A percentile compares a stretch with the other conserved stretches of the same genome.
Evolutionary conservation across 129 eudicot species (phyloP).

Genomic region (Calendula officinalis): DNA sequence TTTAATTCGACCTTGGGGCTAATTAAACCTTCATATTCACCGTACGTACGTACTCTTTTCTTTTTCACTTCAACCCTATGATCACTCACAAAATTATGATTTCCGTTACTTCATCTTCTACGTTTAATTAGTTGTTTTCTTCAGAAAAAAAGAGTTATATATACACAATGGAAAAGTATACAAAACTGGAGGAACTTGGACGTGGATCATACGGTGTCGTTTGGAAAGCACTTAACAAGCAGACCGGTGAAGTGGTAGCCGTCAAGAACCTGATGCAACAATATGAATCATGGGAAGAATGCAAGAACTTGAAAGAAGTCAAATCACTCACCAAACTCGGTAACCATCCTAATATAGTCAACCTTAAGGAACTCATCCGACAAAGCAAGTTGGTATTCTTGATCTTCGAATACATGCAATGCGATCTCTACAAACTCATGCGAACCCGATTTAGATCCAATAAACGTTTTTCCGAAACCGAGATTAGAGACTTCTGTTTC

Average conservation of each 20-base stretch:
- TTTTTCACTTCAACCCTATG: too few relatives aligned
- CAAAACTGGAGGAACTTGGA: background rate
- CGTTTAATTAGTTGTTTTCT: too few relatives aligned
- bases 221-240: background rate
- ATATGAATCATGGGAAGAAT: background rate
- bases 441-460: background rate
- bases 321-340: background rate
- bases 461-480: background rate
- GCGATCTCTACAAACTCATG: background rate
- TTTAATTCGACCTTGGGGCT: too few relatives aligned
- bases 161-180: slow-evolving; percentile 1
- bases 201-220: slow-evolving; percentile 14
- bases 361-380: background rate
- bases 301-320: slow-evolving; percentile 1
- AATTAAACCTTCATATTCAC: too few relatives aligned
- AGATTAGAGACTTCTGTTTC: slow-evolving; percentile 6
- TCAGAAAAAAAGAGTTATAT: too few relatives aligned
- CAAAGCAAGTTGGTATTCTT: background rate
- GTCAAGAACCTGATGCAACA: background rate
- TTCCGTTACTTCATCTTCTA: too few relatives aligned
- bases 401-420: slow-evolving; percentile 10
- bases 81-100: too few relatives aligned
- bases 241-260: background rate
- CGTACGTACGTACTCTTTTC: too few relatives aligned
- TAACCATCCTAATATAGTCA: background rate